These are phyloP conservation scores for Blastomyces gilchristii DNA, from an alignment of 2,329 filamentous ascomycete species.

Conservation along the genomic window DNA sequence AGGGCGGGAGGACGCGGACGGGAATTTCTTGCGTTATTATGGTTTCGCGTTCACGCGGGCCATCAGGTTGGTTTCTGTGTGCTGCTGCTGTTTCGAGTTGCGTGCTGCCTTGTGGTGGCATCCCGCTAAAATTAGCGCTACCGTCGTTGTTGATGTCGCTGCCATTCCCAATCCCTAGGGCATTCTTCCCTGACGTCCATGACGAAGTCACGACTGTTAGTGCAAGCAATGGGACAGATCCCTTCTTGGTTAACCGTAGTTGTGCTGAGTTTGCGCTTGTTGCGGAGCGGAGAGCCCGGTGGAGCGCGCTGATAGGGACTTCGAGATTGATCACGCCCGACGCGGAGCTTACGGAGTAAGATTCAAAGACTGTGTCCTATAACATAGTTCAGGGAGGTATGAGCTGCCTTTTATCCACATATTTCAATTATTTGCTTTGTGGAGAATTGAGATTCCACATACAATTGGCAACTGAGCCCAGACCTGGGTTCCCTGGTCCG, in stretches of 20 bases:
- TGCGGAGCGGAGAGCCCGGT: slow-evolving; percentile 85
- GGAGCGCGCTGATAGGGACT: slow-evolving; percentile 75
- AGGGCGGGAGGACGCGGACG: slow-evolving; percentile 75
- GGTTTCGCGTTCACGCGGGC: slow-evolving; percentile 68
- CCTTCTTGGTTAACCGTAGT: slow-evolving; percentile 86
- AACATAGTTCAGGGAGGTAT: slow-evolving; percentile 7
- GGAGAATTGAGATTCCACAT: slow-evolving; percentile 15
- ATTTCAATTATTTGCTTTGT: neutral
- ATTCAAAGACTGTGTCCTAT: slow-evolving; percentile 80
- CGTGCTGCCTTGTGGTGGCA: slow-evolving; percentile 11
- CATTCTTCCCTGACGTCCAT: slow-evolving; percentile 40
- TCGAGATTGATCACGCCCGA: slow-evolving; percentile 96
- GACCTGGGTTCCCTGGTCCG: slow-evolving; percentile 87
- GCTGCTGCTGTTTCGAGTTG: slow-evolving; percentile 34
- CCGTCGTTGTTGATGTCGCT: neutral
- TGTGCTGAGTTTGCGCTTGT: slow-evolving; percentile 69
- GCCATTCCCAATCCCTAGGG: slow-evolving; percentile 40
- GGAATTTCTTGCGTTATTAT: slow-evolving; percentile 92
- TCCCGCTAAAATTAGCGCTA: neutral
- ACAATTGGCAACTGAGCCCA: slow-evolving; percentile 62
- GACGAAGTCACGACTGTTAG: slow-evolving; percentile 69
- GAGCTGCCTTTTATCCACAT: neutral
- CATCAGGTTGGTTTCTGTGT: slow-evolving; percentile 24
- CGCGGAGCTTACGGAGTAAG: slow-evolving; percentile 75
- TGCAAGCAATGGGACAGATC: slow-evolving; percentile 72